Conservation (phyloP, 257 asterid species). For the Nicotiana knightiana region DNA sequence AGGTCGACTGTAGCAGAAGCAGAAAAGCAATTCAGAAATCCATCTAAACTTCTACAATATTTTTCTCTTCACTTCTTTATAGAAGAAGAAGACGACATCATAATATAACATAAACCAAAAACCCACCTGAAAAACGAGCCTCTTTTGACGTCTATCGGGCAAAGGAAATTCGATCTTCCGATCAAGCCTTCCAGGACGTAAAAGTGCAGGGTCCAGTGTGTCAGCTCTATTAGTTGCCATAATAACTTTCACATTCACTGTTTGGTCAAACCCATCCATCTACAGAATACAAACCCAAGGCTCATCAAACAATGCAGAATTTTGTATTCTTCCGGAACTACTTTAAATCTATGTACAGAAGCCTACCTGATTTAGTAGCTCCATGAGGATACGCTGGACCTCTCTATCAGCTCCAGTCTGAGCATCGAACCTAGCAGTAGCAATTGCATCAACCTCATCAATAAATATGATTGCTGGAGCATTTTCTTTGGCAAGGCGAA, state of each 20-base stretch:
- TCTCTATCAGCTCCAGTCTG: slow-evolving; percentile 83
- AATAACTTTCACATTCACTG: slow-evolving; percentile 81
- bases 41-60: neutral
- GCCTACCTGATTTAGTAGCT: slow-evolving; percentile 48
- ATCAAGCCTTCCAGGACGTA: slow-evolving; percentile 94
- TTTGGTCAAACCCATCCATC: slow-evolving; percentile 96
- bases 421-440: slow-evolving; percentile 88
- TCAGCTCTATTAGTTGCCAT: slow-evolving; percentile 92
- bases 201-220: slow-evolving; percentile 85
- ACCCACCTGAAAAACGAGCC: slow-evolving; percentile 70
- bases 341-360: neutral
- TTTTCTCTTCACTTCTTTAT: neutral
- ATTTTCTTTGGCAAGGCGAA: slow-evolving; percentile 9
- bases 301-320: neutral
- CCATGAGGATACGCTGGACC: slow-evolving; percentile 12
- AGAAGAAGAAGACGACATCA: neutral
- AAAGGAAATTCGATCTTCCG: slow-evolving; percentile 85
- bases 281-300: slow-evolving; percentile 20
- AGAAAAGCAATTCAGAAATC: neutral
- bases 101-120: neutral
- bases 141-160: slow-evolving; percentile 89
- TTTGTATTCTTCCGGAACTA: neutral
- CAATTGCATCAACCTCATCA: slow-evolving; percentile 87
- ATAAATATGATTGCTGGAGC: slow-evolving; percentile 34
- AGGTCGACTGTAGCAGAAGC: neutral